Base-by-base conservation (phyloP, 1,139 yeast genomes). In the Saccharomyces hybrid region DNA sequence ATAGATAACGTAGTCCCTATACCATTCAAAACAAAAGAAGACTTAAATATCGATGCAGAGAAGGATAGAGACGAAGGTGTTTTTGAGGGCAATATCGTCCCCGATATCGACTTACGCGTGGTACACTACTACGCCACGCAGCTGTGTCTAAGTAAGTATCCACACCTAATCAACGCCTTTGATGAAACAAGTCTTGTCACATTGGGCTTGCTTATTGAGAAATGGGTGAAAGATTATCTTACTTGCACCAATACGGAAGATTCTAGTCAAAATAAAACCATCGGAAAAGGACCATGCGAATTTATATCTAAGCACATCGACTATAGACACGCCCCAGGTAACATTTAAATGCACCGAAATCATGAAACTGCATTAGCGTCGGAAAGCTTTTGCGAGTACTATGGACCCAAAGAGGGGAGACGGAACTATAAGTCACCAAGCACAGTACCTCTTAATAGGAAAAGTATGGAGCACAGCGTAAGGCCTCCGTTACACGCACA, bases 121-220 rank as follows among this genome's bases (percentile, higher is more conserved):
- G 50, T 69, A 46, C 71, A 69, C 55, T 69, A 69, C 55, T 68
- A 62, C 52, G 63, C 64, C 1, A 66, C 71, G 0, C 71, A 69
- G 55, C 54, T 67, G 44, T 60, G 65, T 48, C 52, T 68, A 14
- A 62, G 59, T 51, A 61, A 61, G 51, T 69, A 67, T 48, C 71
- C 71, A 11, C 69, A 65, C 53, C 49, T 69, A 52, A 57, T 60
- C 16, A 61, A 64, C 31, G 50, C 62, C 9, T 61, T 69, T 50
- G 72, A 68, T 49, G 72, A 69, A 47, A 63, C 71, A 7, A 62
- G 69, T 52, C 56, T 68, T 55, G 59, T 68, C 19, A 59, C 69
- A 4, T 31, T 68, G 38, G 69, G 70, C 2, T 53, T 67, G 46
- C 54, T 67, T 26, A 59, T 68, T 16, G 71, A 68, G 49, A 61